Percentiles rank a stretch among this genome's conserved stretches.
Evolutionary conservation across 441 rosid genomes (phyloP).

Genomic region (Populus hybrid): DNA sequence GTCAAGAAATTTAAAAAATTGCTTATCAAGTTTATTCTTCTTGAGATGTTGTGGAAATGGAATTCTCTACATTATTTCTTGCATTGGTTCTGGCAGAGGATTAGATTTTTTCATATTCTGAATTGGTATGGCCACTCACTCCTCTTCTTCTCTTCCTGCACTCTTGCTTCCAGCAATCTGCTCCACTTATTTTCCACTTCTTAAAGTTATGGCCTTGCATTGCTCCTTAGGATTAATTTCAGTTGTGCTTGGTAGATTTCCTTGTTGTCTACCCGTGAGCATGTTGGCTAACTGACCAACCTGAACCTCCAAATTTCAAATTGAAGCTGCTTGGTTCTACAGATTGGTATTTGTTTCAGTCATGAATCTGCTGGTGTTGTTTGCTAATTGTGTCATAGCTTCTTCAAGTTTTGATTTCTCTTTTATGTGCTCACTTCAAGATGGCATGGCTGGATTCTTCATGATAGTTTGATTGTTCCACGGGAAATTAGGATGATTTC

Average conservation of each 20-base stretch:
- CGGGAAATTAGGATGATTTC: neutral
- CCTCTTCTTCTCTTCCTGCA: neutral
- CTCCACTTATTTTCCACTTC: neutral
- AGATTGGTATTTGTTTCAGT: neutral
- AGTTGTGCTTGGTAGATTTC: neutral
- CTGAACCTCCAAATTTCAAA: neutral
- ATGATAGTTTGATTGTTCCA: neutral
- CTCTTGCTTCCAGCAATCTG: neutral
- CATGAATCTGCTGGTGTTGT: too few species aligned
- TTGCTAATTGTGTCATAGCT: too few species aligned
- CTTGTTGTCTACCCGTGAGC: neutral
- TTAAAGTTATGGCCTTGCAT: neutral
- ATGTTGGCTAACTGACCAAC: neutral
- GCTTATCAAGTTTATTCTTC: neutral
- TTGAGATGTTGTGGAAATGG: neutral
- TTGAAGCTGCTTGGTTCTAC: rapidly evolving
- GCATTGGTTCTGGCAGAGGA: neutral
- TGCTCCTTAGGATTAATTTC: neutral
- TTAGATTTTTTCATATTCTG: neutral
- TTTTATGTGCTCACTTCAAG: neutral
- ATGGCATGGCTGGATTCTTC: neutral
- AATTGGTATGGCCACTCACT: neutral
- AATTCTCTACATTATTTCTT: neutral
- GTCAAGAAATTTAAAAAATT: neutral
- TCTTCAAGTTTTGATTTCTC: neutral